A percentile compares a stretch with the other conserved stretches of the same genome.
Evolutionary conservation across 495 filamentous ascomycete genomes (phyloP).

Genomic region (Penicillium canariense): DNA sequence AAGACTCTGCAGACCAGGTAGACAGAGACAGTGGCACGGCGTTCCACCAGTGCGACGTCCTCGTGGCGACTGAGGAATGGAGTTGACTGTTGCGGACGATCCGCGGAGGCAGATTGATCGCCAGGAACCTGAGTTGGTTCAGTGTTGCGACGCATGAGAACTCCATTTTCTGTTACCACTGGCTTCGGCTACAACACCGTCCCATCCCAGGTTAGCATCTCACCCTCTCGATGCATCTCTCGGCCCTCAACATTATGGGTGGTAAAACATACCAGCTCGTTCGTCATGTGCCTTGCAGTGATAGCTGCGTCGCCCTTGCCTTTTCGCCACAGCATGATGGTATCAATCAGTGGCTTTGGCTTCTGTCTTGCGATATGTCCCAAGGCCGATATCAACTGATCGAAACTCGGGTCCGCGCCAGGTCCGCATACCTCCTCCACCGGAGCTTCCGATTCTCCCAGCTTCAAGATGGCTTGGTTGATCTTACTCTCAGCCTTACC

Average conservation of each 20-base stretch:
- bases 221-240: background rate
- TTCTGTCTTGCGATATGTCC: constrained; percentile 92
- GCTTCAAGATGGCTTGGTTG: constrained; percentile 71
- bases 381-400: constrained; percentile 89
- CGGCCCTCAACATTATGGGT: background rate
- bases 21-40: constrained; percentile 86
- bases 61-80: constrained; percentile 59
- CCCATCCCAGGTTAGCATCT: background rate
- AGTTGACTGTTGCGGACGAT: constrained; percentile 25
- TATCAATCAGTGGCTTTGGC: constrained; percentile 93
- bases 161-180: constrained; percentile 32
- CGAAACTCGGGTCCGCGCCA: constrained; percentile 84
- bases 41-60: constrained; percentile 71
- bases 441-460: constrained; percentile 71
- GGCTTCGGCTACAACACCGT: constrained; percentile 26
- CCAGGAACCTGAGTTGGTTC: constrained; percentile 43
- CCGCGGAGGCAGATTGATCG: constrained; percentile 28
- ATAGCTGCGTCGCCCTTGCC: constrained; percentile 85
- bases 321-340: constrained; percentile 96
- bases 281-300: constrained; percentile 57
- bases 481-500: constrained; percentile 92
- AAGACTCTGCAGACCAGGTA: constrained; percentile 92
- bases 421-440: constrained; percentile 88
- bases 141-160: constrained; percentile 52
- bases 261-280: constrained; percentile 54